phyloP scores from a whole-genome alignment of 1,284 basidiomycete species.

The Ustilago sp. region DNA sequence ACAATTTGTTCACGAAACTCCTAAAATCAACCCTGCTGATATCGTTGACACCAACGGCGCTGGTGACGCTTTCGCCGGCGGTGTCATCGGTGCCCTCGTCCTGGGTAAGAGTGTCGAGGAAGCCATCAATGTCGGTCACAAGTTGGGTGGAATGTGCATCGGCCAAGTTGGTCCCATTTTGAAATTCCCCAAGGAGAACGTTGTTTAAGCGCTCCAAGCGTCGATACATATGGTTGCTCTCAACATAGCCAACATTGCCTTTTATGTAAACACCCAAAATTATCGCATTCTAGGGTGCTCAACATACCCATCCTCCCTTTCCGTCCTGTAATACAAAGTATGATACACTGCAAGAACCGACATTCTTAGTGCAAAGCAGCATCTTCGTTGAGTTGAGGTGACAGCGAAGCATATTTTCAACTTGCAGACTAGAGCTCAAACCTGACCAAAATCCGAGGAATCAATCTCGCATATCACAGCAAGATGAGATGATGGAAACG shows the following conservation, averaged over 20 bases:
- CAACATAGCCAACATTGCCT: constrained; percentile 37
- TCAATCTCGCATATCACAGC: not conserved
- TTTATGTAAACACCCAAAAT: not conserved
- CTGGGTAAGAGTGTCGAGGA: constrained; percentile 84
- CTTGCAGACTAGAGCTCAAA: too few relatives aligned
- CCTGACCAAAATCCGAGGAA: too few relatives aligned
- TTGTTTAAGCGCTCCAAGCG: constrained; percentile 46
- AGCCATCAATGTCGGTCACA: constrained; percentile 87
- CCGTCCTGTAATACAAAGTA: not conserved
- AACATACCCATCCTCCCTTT: constrained; percentile 42
- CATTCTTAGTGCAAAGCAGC: too few relatives aligned
- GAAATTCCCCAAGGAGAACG: constrained; percentile 66
- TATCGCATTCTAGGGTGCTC: constrained; percentile 44
- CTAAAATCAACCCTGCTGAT: constrained; percentile 70
- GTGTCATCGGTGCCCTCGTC: constrained; percentile 88
- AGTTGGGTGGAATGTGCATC: constrained; percentile 87
- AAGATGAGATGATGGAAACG: not conserved
- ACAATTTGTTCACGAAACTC: constrained; percentile 72
- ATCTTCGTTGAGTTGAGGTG: too few relatives aligned
- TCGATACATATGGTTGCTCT: constrained; percentile 9
- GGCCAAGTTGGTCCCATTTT: constrained; percentile 76
- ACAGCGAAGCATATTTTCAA: too few relatives aligned
- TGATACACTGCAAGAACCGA: constrained; percentile 8
- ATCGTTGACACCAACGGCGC: constrained; percentile 98
- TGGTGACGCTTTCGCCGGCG: constrained; percentile 99